Conservation (phyloP, 352 stramenopile genomes). For the Globisporangium radiosum region DNA sequence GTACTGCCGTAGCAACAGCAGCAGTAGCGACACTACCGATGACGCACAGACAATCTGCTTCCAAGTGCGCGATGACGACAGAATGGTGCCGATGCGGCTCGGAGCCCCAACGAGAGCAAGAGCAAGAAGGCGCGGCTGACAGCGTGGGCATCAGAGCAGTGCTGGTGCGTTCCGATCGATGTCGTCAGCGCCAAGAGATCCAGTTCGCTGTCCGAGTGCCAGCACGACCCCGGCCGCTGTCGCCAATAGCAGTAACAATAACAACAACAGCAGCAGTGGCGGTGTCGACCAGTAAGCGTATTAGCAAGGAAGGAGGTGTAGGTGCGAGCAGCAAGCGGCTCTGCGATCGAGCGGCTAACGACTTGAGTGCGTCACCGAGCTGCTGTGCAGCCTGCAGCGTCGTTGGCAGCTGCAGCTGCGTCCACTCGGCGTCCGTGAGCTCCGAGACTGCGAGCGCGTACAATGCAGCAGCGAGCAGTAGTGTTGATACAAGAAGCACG, state of each 20-base stretch:
- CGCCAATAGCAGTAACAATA: neutral
- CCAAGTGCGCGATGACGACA: constrained; percentile 16
- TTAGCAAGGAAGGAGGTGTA: no score
- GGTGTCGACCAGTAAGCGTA: no score
- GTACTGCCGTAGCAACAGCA: neutral
- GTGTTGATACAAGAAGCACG: constrained; percentile 31
- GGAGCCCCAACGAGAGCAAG: neutral
- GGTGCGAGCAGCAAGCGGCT: constrained; percentile 43
- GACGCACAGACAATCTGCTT: constrained; percentile 21
- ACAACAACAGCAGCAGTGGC: neutral
- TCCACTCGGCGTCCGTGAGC: constrained; percentile 49
- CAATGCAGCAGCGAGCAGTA: constrained; percentile 30
- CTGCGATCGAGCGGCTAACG: constrained; percentile 33
- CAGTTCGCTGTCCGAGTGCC: neutral
- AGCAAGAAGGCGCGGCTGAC: neutral
- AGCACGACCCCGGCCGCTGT: neutral
- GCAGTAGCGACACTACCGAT: neutral
- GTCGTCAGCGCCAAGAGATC: neutral
- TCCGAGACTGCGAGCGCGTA: constrained; percentile 46
- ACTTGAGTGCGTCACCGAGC: constrained; percentile 54
- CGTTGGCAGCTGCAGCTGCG: constrained; percentile 41
- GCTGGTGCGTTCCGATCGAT: neutral
- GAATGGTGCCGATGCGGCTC: neutral
- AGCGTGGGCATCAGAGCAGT: neutral
- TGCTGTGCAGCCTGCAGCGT: constrained; percentile 52